phyloP scores from a whole-genome alignment of 2,329 filamentous ascomycete genomes.

The Didymella lethalis region DNA sequence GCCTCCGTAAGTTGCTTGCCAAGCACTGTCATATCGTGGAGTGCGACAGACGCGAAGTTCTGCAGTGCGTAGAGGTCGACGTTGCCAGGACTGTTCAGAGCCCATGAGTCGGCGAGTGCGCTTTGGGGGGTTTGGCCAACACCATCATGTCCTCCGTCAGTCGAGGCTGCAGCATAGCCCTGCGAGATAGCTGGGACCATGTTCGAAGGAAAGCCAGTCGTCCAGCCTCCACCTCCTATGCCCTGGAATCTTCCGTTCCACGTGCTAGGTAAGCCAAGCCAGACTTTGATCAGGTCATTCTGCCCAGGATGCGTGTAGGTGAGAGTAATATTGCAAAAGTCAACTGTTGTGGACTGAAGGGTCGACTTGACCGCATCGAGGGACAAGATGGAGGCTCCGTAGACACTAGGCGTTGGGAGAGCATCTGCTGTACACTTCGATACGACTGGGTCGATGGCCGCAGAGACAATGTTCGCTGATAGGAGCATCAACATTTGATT shows the following conservation, averaged over 20 bases:
- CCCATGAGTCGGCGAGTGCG: conserved; percentile 14
- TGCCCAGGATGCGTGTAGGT: conserved; percentile 28
- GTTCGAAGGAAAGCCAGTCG: conserved; percentile 28
- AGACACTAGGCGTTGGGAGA: conserved; percentile 9
- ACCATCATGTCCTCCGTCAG: conserved; percentile 32
- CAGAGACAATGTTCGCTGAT: background rate
- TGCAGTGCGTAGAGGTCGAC: conserved; percentile 35
- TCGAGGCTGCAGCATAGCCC: conserved; percentile 36
- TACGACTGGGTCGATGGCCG: background rate
- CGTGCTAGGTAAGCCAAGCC: conserved; percentile 21
- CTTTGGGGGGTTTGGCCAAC: background rate
- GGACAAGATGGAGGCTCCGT: conserved; percentile 7
- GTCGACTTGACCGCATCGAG: conserved; percentile 7
- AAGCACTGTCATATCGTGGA: conserved; percentile 38
- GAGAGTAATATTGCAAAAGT: conserved; percentile 35
- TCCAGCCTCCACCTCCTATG: conserved; percentile 36
- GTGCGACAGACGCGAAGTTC: conserved; percentile 43
- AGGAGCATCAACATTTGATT: conserved; percentile 3
- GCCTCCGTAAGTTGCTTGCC: conserved; percentile 21
- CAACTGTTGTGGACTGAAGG: background rate
- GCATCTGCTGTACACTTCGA: conserved; percentile 2
- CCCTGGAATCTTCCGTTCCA: conserved; percentile 40
- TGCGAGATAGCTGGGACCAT: conserved; percentile 25
- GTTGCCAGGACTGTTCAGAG: conserved; percentile 28
- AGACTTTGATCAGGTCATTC: conserved; percentile 30